These are phyloP conservation scores for Calonectria hongkongensis DNA, from an alignment of 2,329 filamentous ascomycete genomes.

Conservation along the genomic window DNA sequence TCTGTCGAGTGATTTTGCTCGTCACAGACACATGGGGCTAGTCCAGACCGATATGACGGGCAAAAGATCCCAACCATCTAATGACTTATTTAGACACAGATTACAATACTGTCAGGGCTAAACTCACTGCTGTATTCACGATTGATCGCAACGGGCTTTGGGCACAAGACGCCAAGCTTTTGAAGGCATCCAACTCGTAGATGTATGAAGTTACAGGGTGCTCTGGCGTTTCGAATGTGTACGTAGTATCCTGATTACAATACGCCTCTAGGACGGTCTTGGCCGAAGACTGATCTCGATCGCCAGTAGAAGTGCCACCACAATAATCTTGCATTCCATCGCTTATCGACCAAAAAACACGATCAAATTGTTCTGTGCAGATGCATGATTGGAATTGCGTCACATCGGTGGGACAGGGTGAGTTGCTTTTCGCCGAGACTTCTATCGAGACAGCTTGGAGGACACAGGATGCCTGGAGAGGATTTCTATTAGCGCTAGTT, in stretches of 20 bases:
- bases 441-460: not conserved
- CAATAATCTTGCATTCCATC: not conserved
- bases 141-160: not conserved
- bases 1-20: not conserved
- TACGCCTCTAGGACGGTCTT: not conserved
- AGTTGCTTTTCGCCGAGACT: not conserved
- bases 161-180: not conserved
- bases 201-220: slow-evolving; percentile 1
- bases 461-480: not conserved
- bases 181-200: slow-evolving; percentile 21
- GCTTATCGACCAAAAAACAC: not conserved
- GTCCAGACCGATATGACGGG: not conserved
- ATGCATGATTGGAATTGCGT: slow-evolving; percentile 13
- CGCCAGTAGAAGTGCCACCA: not conserved
- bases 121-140: not conserved
- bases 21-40: slow-evolving; percentile 11
- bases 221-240: not conserved
- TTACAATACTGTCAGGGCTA: too few species aligned
- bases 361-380: not conserved
- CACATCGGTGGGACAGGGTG: not conserved
- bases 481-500: not conserved
- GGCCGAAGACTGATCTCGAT: slow-evolving; percentile 1
- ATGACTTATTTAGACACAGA: not conserved
- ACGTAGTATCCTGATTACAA: slow-evolving; percentile 17
- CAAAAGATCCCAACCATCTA: not conserved